Evolutionary conservation across 2,329 filamentous ascomycete species (phyloP).

Genomic region (Colletotrichum sp.): DNA sequence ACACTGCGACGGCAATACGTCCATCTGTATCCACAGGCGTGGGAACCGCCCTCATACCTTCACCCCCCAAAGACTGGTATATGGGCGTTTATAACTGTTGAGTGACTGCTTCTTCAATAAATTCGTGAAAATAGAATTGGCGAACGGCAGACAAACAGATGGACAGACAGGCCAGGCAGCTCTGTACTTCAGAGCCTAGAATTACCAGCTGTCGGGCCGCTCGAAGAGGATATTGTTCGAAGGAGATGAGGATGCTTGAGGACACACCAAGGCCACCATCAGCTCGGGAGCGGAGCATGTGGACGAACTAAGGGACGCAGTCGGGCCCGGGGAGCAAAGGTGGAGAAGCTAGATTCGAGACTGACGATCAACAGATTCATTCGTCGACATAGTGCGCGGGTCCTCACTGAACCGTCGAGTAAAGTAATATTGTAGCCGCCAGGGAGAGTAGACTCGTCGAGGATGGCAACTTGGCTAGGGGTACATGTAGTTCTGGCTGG

Average conservation of each 20-base stretch:
- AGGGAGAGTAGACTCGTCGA: too few relatives aligned
- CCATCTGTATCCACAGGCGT: background rate
- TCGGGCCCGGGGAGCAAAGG: too few relatives aligned
- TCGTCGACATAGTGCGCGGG: too few relatives aligned
- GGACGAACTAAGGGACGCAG: too few relatives aligned
- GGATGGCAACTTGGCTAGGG: too few relatives aligned
- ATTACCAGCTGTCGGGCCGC: background rate
- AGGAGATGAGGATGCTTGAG: fast-evolving
- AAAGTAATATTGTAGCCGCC: too few relatives aligned
- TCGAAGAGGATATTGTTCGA: background rate
- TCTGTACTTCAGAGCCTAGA: background rate
- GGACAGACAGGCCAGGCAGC: background rate
- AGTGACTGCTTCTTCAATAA: background rate
- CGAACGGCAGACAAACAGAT: background rate
- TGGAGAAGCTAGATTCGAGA: too few relatives aligned
- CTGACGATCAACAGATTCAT: too few relatives aligned
- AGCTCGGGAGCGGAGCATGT: too few relatives aligned
- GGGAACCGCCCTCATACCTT: background rate
- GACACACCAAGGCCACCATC: background rate
- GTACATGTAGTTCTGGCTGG: too few relatives aligned
- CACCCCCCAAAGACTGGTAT: background rate
- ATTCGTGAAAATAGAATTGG: background rate
- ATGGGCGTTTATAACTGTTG: background rate
- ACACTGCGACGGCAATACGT: background rate
- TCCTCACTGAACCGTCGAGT: too few relatives aligned